Evolutionary conservation across 2,329 filamentous ascomycete genomes (phyloP).

Genomic region (Monilinia vaccinii-corymbosi): DNA sequence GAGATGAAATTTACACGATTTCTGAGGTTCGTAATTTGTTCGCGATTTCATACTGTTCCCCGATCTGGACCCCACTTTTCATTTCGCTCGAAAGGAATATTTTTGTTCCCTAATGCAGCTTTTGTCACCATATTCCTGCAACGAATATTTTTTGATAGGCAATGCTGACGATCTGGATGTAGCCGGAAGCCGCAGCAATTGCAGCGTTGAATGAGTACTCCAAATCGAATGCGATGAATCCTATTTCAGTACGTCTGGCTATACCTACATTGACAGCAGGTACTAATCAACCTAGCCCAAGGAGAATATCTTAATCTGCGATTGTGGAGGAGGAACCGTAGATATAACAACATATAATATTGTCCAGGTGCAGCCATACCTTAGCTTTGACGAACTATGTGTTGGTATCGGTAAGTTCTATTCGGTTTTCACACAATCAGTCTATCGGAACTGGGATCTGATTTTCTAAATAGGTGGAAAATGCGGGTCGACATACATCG

Average conservation of each 20-base stretch:
- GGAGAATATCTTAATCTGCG: conserved; percentile 21
- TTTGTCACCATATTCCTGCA: too few relatives aligned
- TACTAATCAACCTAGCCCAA: conserved; percentile 8
- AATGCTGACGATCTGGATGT: too few relatives aligned
- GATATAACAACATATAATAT: conserved; percentile 24
- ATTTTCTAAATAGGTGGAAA: conserved; percentile 17
- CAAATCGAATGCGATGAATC: conserved; percentile 8
- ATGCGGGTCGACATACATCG: conserved; percentile 22
- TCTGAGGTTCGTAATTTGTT: too few relatives aligned
- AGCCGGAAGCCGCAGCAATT: conserved; percentile 24
- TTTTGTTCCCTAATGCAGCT: too few relatives aligned
- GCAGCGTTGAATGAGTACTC: conserved; percentile 15
- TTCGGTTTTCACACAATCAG: not conserved
- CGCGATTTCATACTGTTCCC: too few relatives aligned
- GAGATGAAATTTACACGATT: conserved; percentile 20
- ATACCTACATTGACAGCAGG: not conserved
- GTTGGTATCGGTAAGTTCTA: conserved; percentile 7
- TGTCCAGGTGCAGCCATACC: conserved; percentile 11
- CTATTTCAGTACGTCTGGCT: conserved; percentile 12
- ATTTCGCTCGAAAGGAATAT: too few relatives aligned
- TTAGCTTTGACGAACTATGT: conserved; percentile 19
- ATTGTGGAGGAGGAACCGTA: conserved; percentile 23
- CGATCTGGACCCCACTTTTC: too few relatives aligned
- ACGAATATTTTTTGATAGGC: too few relatives aligned
- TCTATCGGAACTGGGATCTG: not conserved